Evolutionary conservation across 164 flowering plant genomes (phyloP).

Genomic region (Chimonanthus praecox): DNA sequence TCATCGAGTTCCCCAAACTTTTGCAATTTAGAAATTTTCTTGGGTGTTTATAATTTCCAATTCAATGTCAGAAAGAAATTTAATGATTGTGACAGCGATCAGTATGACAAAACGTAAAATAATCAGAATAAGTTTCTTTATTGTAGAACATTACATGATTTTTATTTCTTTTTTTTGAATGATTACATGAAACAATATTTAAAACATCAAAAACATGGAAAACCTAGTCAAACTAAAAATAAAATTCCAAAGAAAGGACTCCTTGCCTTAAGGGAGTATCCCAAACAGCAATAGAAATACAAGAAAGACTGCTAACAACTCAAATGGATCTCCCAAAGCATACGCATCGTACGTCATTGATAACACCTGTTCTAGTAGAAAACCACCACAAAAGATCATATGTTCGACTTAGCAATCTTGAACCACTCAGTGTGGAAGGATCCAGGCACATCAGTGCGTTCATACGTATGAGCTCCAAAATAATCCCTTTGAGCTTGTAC

Average conservation of each 20-base stretch:
- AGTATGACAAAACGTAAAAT: neutral
- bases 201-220: neutral
- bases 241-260: neutral
- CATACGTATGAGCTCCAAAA: conserved; percentile 80
- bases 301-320: neutral
- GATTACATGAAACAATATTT: neutral
- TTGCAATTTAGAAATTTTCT: no score
- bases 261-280: neutral
- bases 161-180: no score
- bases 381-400: neutral
- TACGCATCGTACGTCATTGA: neutral
- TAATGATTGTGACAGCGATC: neutral
- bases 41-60: neutral
- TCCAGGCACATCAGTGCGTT: conserved; percentile 50
- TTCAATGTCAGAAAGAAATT: neutral
- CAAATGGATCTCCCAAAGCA: neutral
- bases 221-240: no score
- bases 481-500: conserved; percentile 74
- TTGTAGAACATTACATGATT: no score
- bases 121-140: no score
- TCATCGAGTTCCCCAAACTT: neutral
- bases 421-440: conserved; percentile 75
- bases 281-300: neutral
- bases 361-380: neutral
- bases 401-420: conserved; percentile 40